Evolutionary conservation across 2,329 filamentous ascomycete genomes (phyloP), one percentile per base, ranked within the genome.

Genomic region (Juglanconis oblonga): DNA sequence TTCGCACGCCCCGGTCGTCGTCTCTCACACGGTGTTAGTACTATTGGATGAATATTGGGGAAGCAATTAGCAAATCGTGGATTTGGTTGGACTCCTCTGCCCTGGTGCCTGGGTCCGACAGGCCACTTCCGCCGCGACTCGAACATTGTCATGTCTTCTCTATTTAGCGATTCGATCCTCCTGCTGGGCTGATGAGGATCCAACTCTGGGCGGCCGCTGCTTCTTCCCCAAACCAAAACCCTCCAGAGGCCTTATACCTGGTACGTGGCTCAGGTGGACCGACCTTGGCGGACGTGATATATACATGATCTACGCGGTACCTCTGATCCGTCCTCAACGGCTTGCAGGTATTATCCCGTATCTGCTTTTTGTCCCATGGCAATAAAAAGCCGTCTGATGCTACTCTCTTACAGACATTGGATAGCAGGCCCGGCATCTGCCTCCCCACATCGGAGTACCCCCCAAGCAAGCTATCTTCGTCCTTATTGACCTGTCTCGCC

Each of bases 401-500:
- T 55, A 44, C 59, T 53, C 35, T 54, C 58, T 57, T 52, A 61
- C 51, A 55, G 35, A 32, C 53, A 53, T 57, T 52, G 45, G 52
- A 33, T 36, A 14, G 38, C 48, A 61, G 54, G 52, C 45, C 51
- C 55, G 48, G 61, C 58, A 61, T 52, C 58, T 57, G 45, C 17
- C 51, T 61, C 58, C 54, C 57, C 61, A 61, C 61, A 48, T 58
- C 56, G 54, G 47, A 48, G 48, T 57, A 60, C 52, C 54, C 55
- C 59, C 54, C 55, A 51, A 53, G 49, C 45, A 52, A 45, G 52
- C 52, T 51, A 42, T 59, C 52, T 50, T 24, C 44, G 54, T 54
- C 54, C 59, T 56, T 61, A 57, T 55, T 63, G 58, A 61, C 55
- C 58, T 58, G 58, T 57, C 53, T 65, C 66, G 68, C 67, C 68